A percentile compares a stretch with the other conserved stretches of the same genome.
Evolutionary conservation across 2,329 filamentous ascomycete species (phyloP).

Genomic region (Ophiostoma tasmaniense): DNA sequence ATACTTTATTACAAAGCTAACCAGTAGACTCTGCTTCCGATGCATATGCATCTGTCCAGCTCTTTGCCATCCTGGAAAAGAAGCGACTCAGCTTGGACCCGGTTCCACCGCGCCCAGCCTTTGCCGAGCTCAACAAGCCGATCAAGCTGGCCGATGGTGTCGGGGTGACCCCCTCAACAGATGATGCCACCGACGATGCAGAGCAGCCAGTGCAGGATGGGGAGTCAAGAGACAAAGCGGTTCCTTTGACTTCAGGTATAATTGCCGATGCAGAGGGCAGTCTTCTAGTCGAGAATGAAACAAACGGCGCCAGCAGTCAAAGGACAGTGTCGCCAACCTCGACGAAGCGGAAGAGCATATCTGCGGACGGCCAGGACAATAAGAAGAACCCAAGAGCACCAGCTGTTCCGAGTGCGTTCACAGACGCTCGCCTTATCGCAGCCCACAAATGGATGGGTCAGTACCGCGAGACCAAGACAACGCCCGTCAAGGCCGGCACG

Average conservation of each 20-base stretch:
- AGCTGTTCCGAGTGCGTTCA: background rate
- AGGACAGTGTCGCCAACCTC: background rate
- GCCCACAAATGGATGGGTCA: conserved; percentile 34
- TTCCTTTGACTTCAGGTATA: background rate
- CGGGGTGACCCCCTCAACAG: conserved; percentile 25
- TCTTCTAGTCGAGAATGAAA: background rate
- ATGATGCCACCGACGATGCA: conserved; percentile 26
- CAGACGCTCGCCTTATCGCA: conserved; percentile 35
- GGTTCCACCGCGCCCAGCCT: conserved; percentile 59
- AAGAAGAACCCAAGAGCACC: background rate
- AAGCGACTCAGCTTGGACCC: conserved; percentile 59
- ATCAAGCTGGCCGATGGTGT: conserved; percentile 47
- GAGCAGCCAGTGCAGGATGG: conserved; percentile 11
- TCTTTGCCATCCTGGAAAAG: conserved; percentile 64
- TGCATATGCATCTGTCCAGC: conserved; percentile 67
- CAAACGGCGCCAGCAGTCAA: background rate
- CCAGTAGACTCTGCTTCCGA: conserved; percentile 67
- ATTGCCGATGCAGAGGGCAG: background rate
- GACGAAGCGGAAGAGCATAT: background rate
- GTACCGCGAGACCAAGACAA: conserved; percentile 27
- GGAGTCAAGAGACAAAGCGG: background rate
- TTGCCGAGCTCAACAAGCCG: conserved; percentile 57
- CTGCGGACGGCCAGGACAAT: background rate
- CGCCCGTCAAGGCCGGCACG: conserved; percentile 23
- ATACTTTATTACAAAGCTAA: conserved; percentile 15